phyloP scores from a whole-genome alignment of 129 eudicot species.

The Saussurea involucrata region DNA sequence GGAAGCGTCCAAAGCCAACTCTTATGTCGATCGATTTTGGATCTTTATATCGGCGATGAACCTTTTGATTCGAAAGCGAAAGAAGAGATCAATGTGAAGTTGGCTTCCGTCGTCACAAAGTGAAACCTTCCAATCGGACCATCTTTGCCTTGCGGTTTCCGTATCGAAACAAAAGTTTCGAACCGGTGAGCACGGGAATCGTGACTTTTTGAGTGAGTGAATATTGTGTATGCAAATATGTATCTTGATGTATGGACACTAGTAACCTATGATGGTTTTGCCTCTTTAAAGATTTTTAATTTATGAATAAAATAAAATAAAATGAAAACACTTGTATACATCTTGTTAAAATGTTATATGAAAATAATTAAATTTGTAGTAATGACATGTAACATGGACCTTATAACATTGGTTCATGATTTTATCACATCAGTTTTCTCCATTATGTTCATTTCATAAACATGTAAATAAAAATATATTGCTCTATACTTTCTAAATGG shows the following conservation, averaged over 20 bases:
- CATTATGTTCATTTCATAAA: not conserved
- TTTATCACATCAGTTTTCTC: not conserved
- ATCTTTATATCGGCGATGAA: constrained; percentile 79
- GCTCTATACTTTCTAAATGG: not conserved
- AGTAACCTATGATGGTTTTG: not conserved
- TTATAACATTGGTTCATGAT: no score
- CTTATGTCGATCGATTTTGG: constrained; percentile 72
- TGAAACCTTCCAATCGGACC: constrained; percentile 15
- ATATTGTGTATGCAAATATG: constrained; percentile 22
- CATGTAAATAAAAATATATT: not conserved
- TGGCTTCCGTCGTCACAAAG: constrained; percentile 54
- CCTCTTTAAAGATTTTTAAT: not conserved
- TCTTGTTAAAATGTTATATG: no score
- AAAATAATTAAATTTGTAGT: no score
- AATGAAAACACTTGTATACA: not conserved
- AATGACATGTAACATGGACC: no score
- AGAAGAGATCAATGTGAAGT: constrained; percentile 57
- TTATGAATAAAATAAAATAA: constrained; percentile 18
- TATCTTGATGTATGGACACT: not conserved
- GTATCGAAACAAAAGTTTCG: constrained; percentile 9
- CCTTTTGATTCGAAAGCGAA: constrained; percentile 86
- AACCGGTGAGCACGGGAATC: not conserved
- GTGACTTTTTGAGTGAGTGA: constrained; percentile 1
- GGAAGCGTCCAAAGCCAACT: constrained; percentile 90
- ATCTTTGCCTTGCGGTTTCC: constrained; percentile 9